A percentile compares a stretch with the other conserved stretches of the same genome.
Conservation (phyloP, 768 basidiomycete species). For the Mycena vulgaris region DNA sequence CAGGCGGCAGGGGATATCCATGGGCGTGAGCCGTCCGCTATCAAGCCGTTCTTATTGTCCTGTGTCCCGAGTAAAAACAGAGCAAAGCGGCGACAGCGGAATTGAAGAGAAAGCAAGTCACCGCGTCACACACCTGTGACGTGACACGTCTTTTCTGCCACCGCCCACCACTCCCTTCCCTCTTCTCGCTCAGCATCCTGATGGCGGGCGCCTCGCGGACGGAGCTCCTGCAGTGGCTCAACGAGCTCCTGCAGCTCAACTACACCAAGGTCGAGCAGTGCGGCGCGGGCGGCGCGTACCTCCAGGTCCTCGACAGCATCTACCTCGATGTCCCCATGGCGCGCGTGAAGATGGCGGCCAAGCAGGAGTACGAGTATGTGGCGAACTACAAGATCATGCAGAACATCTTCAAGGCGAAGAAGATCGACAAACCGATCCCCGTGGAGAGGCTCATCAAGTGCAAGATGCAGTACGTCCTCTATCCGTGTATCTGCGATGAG, state of each 20-base stretch:
- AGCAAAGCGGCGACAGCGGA: too few species aligned
- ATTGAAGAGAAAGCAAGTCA: too few species aligned
- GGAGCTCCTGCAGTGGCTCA: slow-evolving; percentile 94
- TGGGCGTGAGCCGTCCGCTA: too few species aligned
- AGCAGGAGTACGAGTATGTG: slow-evolving; percentile 95
- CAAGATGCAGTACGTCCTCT: slow-evolving; percentile 94
- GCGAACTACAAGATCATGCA: slow-evolving; percentile 98
- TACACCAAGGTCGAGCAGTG: slow-evolving; percentile 84
- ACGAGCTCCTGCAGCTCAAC: slow-evolving; percentile 91
- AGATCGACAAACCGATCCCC: slow-evolving; percentile 97
- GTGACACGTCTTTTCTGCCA: not conserved
- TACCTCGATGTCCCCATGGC: slow-evolving; percentile 93
- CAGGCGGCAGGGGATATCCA: too few species aligned
- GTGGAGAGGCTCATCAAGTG: slow-evolving; percentile 97
- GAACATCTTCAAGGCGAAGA: slow-evolving; percentile 90
- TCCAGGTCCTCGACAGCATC: slow-evolving; percentile 95
- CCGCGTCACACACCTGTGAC: not conserved
- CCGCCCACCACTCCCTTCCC: not conserved
- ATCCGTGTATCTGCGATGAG: too few species aligned
- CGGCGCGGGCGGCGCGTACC: slow-evolving; percentile 84
- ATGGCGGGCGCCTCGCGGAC: slow-evolving; percentile 83
- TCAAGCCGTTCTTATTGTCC: too few species aligned
- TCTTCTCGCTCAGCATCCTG: too few species aligned
- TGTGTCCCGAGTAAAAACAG: too few species aligned
- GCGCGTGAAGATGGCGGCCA: slow-evolving; percentile 96